These are phyloP conservation scores for Xerocomellus amylosporus DNA, from an alignment of 768 basidiomycete species.

Conservation along the genomic window DNA sequence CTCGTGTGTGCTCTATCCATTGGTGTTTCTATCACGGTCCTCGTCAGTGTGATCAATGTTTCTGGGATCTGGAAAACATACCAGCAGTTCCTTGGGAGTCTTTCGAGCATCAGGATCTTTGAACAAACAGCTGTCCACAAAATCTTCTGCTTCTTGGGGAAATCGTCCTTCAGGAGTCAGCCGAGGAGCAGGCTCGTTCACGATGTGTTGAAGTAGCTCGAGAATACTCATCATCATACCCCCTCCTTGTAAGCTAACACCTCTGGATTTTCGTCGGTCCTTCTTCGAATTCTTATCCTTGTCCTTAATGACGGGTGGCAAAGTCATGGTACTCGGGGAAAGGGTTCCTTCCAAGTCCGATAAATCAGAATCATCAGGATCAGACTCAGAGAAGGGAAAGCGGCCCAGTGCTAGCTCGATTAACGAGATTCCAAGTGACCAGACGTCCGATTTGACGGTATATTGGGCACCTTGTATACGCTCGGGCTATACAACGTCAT, in stretches of 20 bases:
- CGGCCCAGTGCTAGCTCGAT: slow-evolving; percentile 96
- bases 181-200: slow-evolving; percentile 94
- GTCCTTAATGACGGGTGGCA: slow-evolving; percentile 36
- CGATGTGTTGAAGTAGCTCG: slow-evolving; percentile 95
- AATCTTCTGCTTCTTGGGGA: slow-evolving; percentile 73
- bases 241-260: slow-evolving; percentile 90
- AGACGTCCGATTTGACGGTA: slow-evolving; percentile 98
- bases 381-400: slow-evolving; percentile 91
- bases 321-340: slow-evolving; percentile 59
- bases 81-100: slow-evolving; percentile 86
- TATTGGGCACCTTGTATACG: slow-evolving; percentile 99
- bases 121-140: slow-evolving; percentile 85
- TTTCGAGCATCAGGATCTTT: slow-evolving; percentile 85
- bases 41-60: slow-evolving; percentile 8
- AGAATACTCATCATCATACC: slow-evolving; percentile 98
- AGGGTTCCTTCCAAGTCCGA: slow-evolving; percentile 81
- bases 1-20: slow-evolving; percentile 68
- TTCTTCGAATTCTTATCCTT: slow-evolving; percentile 57
- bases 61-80: slow-evolving; percentile 29
- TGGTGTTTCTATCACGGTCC: slow-evolving; percentile 52
- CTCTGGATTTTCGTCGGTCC: slow-evolving; percentile 84
- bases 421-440: slow-evolving; percentile 96
- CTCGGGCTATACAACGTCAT: slow-evolving; percentile 67
- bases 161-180: slow-evolving; percentile 72
- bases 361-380: slow-evolving; percentile 69